Conservation (phyloP, 495 filamentous ascomycete species). For the Daldinia decipiens region DNA sequence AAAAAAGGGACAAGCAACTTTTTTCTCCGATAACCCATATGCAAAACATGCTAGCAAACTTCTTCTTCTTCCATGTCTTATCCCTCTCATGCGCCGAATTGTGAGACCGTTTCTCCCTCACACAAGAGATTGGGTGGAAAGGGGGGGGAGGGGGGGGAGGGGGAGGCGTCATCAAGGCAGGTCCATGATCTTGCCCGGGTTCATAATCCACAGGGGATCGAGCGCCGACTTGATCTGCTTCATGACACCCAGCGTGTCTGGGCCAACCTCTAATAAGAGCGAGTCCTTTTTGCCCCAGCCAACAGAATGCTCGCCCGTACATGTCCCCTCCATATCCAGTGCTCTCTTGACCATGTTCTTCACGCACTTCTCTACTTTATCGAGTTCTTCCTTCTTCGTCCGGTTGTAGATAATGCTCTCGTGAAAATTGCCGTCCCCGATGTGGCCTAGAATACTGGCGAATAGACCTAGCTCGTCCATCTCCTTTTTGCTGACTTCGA, state of each 20-base stretch:
- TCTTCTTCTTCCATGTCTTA: neutral
- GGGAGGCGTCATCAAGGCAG: conserved; percentile 42
- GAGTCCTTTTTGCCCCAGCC: conserved; percentile 88
- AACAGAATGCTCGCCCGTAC: conserved; percentile 90
- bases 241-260: conserved; percentile 85
- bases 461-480: conserved; percentile 86
- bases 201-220: conserved; percentile 91
- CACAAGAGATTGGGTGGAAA: neutral
- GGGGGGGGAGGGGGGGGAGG: neutral
- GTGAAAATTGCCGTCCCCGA: conserved; percentile 87
- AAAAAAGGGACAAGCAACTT: conserved; percentile 6
- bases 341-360: conserved; percentile 89
- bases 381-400: conserved; percentile 70
- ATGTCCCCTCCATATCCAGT: conserved; percentile 92
- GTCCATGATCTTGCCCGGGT: conserved; percentile 92
- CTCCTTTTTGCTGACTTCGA: conserved; percentile 89
- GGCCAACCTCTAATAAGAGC: conserved; percentile 82
- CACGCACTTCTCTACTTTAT: conserved; percentile 80
- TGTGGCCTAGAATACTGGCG: conserved; percentile 77
- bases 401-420: conserved; percentile 86
- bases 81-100: conserved; percentile 19
- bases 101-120: conserved; percentile 9
- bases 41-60: conserved; percentile 19
- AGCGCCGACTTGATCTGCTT: conserved; percentile 82
- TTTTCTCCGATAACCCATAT: conserved; percentile 10